Percentiles rank a stretch among this genome's conserved stretches.
phyloP scores from a whole-genome alignment of 2,329 filamentous ascomycete species.

The Verticillium nubilum region DNA sequence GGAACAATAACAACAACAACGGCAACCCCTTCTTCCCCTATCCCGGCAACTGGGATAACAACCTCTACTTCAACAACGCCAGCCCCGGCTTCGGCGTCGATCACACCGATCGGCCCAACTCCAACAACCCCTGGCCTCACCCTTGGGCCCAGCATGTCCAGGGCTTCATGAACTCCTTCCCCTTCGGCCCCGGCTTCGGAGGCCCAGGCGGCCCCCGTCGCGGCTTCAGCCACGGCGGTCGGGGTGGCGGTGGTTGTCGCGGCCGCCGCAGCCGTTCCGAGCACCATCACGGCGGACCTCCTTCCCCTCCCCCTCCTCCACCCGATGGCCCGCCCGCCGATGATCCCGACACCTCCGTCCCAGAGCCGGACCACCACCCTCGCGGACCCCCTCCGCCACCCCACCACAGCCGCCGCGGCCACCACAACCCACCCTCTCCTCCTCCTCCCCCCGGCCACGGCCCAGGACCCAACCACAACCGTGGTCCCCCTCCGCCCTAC shows the following conservation, averaged over 20 bases:
- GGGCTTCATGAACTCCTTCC: background rate
- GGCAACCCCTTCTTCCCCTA: constrained; percentile 26
- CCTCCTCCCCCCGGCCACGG: constrained; percentile 13
- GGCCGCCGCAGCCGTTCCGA: constrained; percentile 8
- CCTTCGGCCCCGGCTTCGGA: constrained; percentile 1
- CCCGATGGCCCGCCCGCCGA: constrained; percentile 14
- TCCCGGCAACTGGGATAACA: constrained; percentile 3
- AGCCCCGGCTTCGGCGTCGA: constrained; percentile 7
- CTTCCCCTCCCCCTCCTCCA: constrained; percentile 5
- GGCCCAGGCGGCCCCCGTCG: constrained; percentile 2
- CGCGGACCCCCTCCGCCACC: constrained; percentile 12
- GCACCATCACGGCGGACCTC: constrained; percentile 13
- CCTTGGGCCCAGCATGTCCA: background rate
- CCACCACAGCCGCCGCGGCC: constrained; percentile 16
- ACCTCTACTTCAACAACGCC: constrained; percentile 1
- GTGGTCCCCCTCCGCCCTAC: constrained; percentile 12
- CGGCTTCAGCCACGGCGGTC: constrained; percentile 2
- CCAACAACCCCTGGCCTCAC: background rate
- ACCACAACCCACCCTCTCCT: constrained; percentile 29
- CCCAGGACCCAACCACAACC: constrained; percentile 15
- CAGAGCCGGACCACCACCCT: constrained; percentile 7
- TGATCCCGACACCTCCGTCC: constrained; percentile 8
- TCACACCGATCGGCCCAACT: background rate
- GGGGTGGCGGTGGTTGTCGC: constrained; percentile 6
- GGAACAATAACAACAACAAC: constrained; percentile 9